phyloP scores from a whole-genome alignment of 306 rosid species.

The Begonia fuchsioides region DNA sequence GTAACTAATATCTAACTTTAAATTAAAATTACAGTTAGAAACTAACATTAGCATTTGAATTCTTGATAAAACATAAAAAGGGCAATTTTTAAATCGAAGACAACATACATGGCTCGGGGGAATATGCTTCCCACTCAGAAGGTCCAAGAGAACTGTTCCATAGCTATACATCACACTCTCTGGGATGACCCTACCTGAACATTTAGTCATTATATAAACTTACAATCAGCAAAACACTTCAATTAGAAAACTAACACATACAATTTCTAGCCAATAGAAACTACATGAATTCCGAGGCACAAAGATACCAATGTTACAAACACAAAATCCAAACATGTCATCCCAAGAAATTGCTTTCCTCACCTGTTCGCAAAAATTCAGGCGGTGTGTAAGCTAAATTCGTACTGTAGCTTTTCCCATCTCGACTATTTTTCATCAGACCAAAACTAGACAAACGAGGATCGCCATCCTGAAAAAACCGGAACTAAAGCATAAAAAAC shows the following conservation, averaged over 20 bases:
- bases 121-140: constrained; percentile 84
- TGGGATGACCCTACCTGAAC: constrained; percentile 70
- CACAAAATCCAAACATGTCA: too few species aligned
- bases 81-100: too few species aligned
- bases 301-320: too few species aligned
- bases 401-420: constrained; percentile 97
- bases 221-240: too few species aligned
- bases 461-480: constrained; percentile 61
- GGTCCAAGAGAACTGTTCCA: constrained; percentile 78
- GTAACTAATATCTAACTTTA: too few species aligned
- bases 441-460: constrained; percentile 91
- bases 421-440: constrained; percentile 87
- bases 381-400: constrained; percentile 93
- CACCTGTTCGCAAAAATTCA: constrained; percentile 89
- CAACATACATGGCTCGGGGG: constrained; percentile 82
- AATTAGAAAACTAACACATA: too few species aligned
- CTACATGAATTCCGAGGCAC: too few species aligned
- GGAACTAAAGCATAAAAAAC: not conserved
- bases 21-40: too few species aligned
- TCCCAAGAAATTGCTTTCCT: not conserved
- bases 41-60: too few species aligned
- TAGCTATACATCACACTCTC: constrained; percentile 87
- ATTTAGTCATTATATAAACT: too few species aligned
- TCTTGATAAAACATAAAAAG: too few species aligned
- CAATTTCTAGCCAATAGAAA: too few species aligned